Evolutionary conservation across 2,329 filamentous ascomycete species (phyloP).

Genomic region (Penicillium sp.): DNA sequence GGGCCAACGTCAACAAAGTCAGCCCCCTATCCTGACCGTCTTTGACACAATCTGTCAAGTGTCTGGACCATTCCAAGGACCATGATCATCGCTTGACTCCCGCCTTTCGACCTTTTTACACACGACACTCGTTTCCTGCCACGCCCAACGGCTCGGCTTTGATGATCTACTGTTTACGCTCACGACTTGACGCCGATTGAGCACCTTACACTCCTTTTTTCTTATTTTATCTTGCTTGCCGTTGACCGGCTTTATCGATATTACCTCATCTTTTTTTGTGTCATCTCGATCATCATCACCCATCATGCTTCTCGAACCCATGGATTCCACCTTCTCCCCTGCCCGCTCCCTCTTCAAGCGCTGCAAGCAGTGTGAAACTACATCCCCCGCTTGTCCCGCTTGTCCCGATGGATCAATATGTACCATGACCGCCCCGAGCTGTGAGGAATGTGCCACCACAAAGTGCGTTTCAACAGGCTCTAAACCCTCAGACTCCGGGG

Average conservation of each 20-base stretch:
- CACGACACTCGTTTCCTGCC: conserved; percentile 20
- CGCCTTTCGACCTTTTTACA: conserved; percentile 11
- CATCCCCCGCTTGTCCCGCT: conserved; percentile 57
- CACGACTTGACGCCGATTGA: conserved; percentile 38
- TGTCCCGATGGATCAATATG: conserved; percentile 58
- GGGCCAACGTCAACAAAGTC: not conserved
- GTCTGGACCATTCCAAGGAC: conserved; percentile 14
- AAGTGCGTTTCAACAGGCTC: conserved; percentile 37
- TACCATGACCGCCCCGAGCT: conserved; percentile 58
- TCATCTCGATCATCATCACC: not conserved
- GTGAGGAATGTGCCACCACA: conserved; percentile 58
- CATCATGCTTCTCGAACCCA: conserved; percentile 29
- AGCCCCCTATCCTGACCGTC: not conserved
- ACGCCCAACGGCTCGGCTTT: conserved; percentile 11
- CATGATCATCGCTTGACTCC: conserved; percentile 24
- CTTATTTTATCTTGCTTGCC: conserved; percentile 7
- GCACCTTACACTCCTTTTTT: conserved; percentile 29
- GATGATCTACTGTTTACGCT: conserved; percentile 30
- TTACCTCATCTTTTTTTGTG: not conserved
- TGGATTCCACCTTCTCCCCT: conserved; percentile 22
- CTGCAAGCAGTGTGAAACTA: conserved; percentile 57
- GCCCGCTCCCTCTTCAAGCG: conserved; percentile 31
- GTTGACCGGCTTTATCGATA: conserved; percentile 24
- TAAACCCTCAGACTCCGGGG: conserved; percentile 28
- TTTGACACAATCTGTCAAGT: not conserved